These are phyloP conservation scores for Xylaria castorea DNA, from an alignment of 495 filamentous ascomycete species.

Conservation along the genomic window DNA sequence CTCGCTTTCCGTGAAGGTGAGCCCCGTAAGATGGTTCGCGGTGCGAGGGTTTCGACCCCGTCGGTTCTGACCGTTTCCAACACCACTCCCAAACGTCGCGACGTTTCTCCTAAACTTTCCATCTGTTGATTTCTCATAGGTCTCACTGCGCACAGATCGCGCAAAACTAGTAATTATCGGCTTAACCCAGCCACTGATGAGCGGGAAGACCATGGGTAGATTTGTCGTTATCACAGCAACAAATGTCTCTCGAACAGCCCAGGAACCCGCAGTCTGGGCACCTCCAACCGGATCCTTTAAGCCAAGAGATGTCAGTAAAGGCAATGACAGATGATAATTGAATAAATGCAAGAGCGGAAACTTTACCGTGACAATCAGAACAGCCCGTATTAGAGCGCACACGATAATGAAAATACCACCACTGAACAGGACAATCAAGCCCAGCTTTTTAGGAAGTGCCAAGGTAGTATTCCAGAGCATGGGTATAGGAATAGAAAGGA, in stretches of 20 bases:
- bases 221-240: slow-evolving; percentile 60
- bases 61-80: not conserved
- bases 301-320: not conserved
- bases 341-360: not conserved
- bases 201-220: slow-evolving; percentile 61
- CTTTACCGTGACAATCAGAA: slow-evolving; percentile 55
- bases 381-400: slow-evolving; percentile 56
- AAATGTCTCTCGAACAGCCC: slow-evolving; percentile 61
- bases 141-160: slow-evolving; percentile 12
- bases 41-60: slow-evolving; percentile 19
- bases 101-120: slow-evolving; percentile 7
- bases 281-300: slow-evolving; percentile 53
- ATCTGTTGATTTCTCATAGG: slow-evolving; percentile 12
- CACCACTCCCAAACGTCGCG: slow-evolving; percentile 11
- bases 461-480: slow-evolving; percentile 58
- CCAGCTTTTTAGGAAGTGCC: slow-evolving; percentile 50
- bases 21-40: slow-evolving; percentile 37
- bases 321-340: too few species aligned
- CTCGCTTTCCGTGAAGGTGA: slow-evolving; percentile 51
- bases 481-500: slow-evolving; percentile 61
- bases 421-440: slow-evolving; percentile 53
- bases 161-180: slow-evolving; percentile 6
- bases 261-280: slow-evolving; percentile 54
- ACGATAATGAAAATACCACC: slow-evolving; percentile 59
- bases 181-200: slow-evolving; percentile 53